These are phyloP conservation scores for Raffaelea ambrosiae DNA, from an alignment of 2,329 filamentous ascomycete species.

Conservation along the genomic window DNA sequence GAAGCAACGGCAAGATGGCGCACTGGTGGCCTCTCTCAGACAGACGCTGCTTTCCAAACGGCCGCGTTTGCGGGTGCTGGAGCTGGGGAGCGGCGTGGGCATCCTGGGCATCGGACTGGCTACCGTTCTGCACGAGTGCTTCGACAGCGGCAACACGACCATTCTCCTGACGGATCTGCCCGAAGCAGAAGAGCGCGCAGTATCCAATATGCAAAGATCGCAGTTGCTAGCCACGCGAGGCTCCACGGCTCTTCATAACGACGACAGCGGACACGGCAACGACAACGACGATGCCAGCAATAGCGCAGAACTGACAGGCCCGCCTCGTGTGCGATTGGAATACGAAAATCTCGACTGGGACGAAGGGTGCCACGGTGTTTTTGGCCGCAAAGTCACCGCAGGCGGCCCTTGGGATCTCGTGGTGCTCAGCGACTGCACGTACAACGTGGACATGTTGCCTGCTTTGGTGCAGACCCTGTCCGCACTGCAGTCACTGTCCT, in stretches of 20 bases:
- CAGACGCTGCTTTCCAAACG: background rate
- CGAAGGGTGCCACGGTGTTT: conserved; percentile 33
- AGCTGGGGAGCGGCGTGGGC: conserved; percentile 50
- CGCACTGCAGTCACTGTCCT: conserved; percentile 30
- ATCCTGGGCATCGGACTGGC: conserved; percentile 44
- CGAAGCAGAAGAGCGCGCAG: conserved; percentile 42
- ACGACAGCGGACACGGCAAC: background rate
- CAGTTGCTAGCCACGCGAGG: background rate
- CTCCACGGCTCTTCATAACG: background rate
- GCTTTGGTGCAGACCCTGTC: conserved; percentile 45
- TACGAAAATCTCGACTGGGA: conserved; percentile 54
- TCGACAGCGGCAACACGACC: background rate
- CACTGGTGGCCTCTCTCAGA: background rate
- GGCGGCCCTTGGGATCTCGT: conserved; percentile 40
- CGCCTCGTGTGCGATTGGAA: conserved; percentile 19
- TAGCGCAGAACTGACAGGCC: background rate
- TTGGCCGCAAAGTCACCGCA: conserved; percentile 30
- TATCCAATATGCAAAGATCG: conserved; percentile 33
- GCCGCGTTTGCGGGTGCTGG: conserved; percentile 34
- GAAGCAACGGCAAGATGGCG: background rate
- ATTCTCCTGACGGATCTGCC: conserved; percentile 42
- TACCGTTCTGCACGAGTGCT: conserved; percentile 8
- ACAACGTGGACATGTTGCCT: conserved; percentile 48
- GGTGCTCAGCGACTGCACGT: conserved; percentile 52
- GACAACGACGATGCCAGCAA: too few relatives aligned